Conservation (phyloP, 2,329 filamentous ascomycete genomes). For the Aotearoamyces nothofagi region DNA sequence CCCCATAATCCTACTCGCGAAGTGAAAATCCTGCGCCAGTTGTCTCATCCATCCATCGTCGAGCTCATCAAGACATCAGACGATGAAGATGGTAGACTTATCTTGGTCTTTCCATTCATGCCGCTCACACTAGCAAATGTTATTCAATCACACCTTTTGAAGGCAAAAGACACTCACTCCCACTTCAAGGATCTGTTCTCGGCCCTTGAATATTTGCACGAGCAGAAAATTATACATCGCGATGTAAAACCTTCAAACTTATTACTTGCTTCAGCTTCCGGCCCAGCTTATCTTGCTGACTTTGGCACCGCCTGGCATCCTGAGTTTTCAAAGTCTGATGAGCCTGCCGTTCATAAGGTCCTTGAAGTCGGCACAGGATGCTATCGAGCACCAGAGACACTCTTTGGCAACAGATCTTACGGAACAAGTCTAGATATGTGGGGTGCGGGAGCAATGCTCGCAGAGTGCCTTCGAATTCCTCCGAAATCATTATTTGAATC, state of each 20-base stretch:
- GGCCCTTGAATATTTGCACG: conserved; percentile 59
- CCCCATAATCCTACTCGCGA: conserved; percentile 78
- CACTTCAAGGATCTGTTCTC: conserved; percentile 53
- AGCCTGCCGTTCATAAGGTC: conserved; percentile 56
- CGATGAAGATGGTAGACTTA: conserved; percentile 53
- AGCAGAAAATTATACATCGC: conserved; percentile 68
- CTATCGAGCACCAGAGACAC: conserved; percentile 78
- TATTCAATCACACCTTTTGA: conserved; percentile 31
- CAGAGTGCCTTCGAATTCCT: conserved; percentile 48
- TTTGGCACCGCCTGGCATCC: conserved; percentile 84
- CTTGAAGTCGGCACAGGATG: conserved; percentile 87
- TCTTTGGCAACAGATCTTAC: conserved; percentile 74
- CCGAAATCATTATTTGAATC: conserved; percentile 66
- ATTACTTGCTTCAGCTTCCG: conserved; percentile 48
- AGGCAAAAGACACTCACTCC: conserved; percentile 17
- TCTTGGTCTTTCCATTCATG: conserved; percentile 77
- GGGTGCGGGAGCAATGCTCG: conserved; percentile 72
- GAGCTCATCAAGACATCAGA: conserved; percentile 60
- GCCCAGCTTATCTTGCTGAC: conserved; percentile 69
- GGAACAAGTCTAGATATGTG: conserved; percentile 68
- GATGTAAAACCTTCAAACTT: conserved; percentile 92
- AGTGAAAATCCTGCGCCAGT: conserved; percentile 50
- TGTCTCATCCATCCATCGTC: conserved; percentile 45
- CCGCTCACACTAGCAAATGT: conserved; percentile 57
- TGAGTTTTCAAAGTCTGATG: conserved; percentile 34